These are phyloP conservation scores for Lactifluus echinatus DNA, from an alignment of 768 basidiomycete genomes.

Conservation along the genomic window DNA sequence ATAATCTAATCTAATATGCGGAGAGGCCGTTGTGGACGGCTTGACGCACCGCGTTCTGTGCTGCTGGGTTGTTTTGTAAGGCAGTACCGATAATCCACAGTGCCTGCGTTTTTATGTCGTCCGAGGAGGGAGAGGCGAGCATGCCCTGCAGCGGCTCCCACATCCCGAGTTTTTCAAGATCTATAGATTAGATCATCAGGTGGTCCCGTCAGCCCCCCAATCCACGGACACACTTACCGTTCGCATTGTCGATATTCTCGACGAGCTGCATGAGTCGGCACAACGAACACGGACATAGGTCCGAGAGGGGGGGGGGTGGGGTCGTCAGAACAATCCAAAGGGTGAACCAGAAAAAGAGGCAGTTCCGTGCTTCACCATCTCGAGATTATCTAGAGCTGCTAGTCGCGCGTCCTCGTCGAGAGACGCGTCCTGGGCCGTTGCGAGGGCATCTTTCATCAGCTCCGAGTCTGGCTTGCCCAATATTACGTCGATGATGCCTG, in stretches of 20 bases:
- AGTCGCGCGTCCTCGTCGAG: constrained; percentile 51
- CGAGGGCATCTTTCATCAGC: constrained; percentile 75
- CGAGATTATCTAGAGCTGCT: constrained; percentile 70
- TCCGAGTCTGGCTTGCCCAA: constrained; percentile 77
- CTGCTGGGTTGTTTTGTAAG: constrained; percentile 80
- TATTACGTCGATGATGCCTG: constrained; percentile 77
- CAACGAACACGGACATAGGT: background rate
- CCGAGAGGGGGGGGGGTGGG: background rate
- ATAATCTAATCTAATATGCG: background rate
- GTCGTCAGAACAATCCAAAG: background rate
- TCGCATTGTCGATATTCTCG: constrained; percentile 88
- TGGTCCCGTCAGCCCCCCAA: background rate
- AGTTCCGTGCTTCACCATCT: constrained; percentile 73
- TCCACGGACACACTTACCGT: constrained; percentile 36
- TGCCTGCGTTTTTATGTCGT: constrained; percentile 55
- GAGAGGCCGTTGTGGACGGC: background rate
- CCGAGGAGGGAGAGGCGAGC: constrained; percentile 49
- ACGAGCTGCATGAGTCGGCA: constrained; percentile 45
- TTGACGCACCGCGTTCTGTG: constrained; percentile 60
- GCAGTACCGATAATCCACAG: constrained; percentile 89
- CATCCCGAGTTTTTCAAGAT: constrained; percentile 65
- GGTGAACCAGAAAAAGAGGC: background rate
- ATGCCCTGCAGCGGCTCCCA: constrained; percentile 71
- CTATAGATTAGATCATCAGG: constrained; percentile 30
- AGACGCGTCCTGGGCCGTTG: constrained; percentile 48